These are phyloP conservation scores for Rubia peregrina DNA, from an alignment of 305 asterid genomes.

Conservation along the genomic window DNA sequence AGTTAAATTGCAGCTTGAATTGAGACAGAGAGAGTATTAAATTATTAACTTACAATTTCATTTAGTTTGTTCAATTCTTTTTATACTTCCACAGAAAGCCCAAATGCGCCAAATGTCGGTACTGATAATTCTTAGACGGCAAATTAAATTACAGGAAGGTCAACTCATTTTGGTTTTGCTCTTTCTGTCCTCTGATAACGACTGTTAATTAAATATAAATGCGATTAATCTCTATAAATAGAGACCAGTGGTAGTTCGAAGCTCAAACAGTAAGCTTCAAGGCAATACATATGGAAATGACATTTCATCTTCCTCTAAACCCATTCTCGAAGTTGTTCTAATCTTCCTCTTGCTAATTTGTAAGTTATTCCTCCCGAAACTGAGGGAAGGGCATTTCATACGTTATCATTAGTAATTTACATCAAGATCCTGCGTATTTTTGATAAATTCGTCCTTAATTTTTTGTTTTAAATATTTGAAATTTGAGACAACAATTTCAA, in stretches of 20 bases:
- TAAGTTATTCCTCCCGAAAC: not conserved
- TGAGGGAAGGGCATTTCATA: not conserved
- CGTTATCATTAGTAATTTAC: too few relatives aligned
- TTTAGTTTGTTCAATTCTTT: too few relatives aligned
- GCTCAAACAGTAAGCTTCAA: not conserved
- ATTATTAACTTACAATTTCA: not conserved
- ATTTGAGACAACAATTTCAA: too few relatives aligned
- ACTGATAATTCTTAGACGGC: not conserved
- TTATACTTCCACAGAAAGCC: not conserved
- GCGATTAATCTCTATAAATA: too few relatives aligned
- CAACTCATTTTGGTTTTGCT: not conserved
- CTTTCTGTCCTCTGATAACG: too few relatives aligned
- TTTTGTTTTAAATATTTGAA: too few relatives aligned
- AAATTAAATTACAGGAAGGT: not conserved
- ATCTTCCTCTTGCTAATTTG: not conserved
- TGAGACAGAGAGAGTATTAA: too few relatives aligned
- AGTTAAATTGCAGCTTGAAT: too few relatives aligned
- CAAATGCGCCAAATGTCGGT: not conserved
- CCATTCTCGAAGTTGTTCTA: not conserved
- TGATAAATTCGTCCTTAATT: too few relatives aligned
- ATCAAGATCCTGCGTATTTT: too few relatives aligned
- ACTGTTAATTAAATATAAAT: too few relatives aligned
- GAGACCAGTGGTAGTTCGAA: not conserved
- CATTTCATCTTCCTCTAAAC: slow-evolving; percentile 2
- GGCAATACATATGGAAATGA: not conserved